These are phyloP conservation scores for Puccinia hordei DNA, from an alignment of 1,284 basidiomycete genomes.

Conservation along the genomic window DNA sequence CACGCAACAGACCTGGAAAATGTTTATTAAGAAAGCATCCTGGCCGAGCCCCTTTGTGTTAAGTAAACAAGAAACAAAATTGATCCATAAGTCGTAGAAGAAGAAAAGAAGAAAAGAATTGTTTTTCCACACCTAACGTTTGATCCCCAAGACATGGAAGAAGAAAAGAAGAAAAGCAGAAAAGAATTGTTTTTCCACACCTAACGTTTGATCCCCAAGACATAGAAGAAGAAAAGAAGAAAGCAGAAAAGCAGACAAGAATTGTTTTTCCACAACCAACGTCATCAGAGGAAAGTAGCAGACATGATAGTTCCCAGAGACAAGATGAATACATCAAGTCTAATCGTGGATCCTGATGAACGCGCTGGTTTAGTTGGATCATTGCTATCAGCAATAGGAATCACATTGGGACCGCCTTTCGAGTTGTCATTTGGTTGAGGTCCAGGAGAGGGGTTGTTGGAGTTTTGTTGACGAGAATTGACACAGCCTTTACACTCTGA, in stretches of 20 bases:
- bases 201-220: no score
- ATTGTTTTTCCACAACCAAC: neutral
- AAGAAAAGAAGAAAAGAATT: no score
- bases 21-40: neutral
- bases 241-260: no score
- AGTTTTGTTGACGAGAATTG: neutral
- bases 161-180: no score
- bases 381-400: neutral
- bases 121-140: neutral
- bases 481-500: constrained; percentile 15
- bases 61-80: neutral
- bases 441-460: neutral
- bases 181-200: neutral
- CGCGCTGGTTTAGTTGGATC: neutral
- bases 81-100: no score
- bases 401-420: neutral
- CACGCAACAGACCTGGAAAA: no score
- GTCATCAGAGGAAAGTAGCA: neutral
- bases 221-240: no score
- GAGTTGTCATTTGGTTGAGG: neutral
- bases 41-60: neutral
- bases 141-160: no score
- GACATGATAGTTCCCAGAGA: neutral
- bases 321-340: neutral
- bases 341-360: neutral